A percentile compares a stretch with the other conserved stretches of the same genome.
These are phyloP conservation scores for Neurospora sp. DNA, from an alignment of 495 filamentous ascomycete genomes.

Conservation along the genomic window DNA sequence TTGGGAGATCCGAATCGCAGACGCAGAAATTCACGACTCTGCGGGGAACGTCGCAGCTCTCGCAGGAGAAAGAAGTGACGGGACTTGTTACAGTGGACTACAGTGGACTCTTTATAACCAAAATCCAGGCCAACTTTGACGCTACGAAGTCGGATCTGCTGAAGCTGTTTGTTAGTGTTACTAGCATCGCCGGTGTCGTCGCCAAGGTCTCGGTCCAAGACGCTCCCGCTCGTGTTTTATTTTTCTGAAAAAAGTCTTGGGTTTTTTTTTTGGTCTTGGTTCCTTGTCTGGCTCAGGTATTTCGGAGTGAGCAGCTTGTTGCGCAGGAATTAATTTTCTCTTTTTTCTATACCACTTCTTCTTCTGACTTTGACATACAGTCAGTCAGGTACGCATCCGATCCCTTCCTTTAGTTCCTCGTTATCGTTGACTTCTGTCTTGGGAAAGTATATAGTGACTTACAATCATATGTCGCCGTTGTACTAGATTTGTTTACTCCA, in stretches of 20 bases:
- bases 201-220: neutral
- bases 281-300: neutral
- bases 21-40: neutral
- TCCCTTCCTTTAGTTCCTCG: neutral
- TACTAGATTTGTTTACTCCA: neutral
- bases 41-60: no score
- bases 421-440: neutral
- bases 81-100: neutral
- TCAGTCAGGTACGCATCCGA: neutral
- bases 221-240: neutral
- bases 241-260: neutral
- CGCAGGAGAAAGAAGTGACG: neutral
- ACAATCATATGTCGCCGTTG: neutral
- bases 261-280: neutral
- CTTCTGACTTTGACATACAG: neutral
- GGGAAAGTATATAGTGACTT: neutral
- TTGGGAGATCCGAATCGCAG: neutral
- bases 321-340: neutral
- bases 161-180: neutral
- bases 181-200: neutral
- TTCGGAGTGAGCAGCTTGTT: neutral
- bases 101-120: neutral
- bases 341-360: neutral
- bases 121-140: neutral
- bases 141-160: neutral